A percentile compares a stretch with the other conserved stretches of the same genome.
Evolutionary conservation across 1,284 basidiomycete species (phyloP).

Genomic region (Malassezia vespertilionis): DNA sequence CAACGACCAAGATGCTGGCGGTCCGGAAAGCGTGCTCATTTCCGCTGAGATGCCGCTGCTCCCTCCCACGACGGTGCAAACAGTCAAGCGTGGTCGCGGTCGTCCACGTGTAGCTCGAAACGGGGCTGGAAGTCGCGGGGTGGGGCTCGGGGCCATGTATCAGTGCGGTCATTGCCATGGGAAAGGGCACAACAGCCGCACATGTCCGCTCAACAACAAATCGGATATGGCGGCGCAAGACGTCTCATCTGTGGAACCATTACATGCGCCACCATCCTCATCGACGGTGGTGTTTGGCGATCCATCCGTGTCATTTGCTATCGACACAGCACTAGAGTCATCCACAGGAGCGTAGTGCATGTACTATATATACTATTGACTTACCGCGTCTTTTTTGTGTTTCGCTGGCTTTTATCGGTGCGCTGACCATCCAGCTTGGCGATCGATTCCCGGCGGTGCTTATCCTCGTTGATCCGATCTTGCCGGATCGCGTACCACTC

Average conservation of each 20-base stretch:
- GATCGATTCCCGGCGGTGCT: constrained; percentile 8
- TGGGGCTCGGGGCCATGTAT: constrained; percentile 14
- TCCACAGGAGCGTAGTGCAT: no score
- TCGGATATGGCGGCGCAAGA: background rate
- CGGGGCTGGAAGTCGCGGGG: background rate
- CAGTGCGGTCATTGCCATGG: constrained; percentile 18
- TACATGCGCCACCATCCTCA: background rate
- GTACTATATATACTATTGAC: background rate
- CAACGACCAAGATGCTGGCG: background rate
- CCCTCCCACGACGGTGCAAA: constrained; percentile 4
- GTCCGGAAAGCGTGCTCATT: constrained; percentile 2
- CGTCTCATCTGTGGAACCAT: background rate
- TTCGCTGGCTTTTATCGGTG: background rate
- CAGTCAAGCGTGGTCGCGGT: constrained; percentile 16
- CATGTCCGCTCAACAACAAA: constrained; percentile 14
- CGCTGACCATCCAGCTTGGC: constrained; percentile 13
- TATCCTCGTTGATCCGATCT: constrained; percentile 11
- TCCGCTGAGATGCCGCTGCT: constrained; percentile 14
- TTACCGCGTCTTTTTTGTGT: background rate
- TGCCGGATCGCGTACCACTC: constrained; percentile 29
- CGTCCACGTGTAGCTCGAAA: constrained; percentile 11
- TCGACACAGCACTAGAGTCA: constrained; percentile 10
- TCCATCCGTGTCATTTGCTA: constrained; percentile 6
- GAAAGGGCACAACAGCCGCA: constrained; percentile 15
- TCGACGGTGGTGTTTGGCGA: constrained; percentile 11